Evolutionary conservation across 2,329 filamentous ascomycete species (phyloP), one percentile per base, ranked within the genome.

Genomic region (Hirsutella rhossiliensis): DNA sequence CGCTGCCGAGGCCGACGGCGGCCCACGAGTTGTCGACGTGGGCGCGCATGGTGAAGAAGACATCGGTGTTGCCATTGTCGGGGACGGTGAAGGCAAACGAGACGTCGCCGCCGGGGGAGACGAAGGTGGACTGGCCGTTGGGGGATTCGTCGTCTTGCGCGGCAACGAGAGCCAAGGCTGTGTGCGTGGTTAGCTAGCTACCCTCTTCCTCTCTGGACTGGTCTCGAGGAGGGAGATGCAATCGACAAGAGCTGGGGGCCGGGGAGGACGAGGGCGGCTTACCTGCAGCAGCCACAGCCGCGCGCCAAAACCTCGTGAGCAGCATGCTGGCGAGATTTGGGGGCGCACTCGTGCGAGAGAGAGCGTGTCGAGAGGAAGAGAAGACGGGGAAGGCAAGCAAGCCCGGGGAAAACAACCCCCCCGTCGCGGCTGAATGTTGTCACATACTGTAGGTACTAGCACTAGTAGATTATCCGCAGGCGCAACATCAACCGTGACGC

Each of bases 41-140:
- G 34, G 71, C 68, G 46, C 69, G 66, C 15, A 80, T 51, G n/a
- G 68, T 68, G 56, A 79, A 75, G 60, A 68, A 78, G 34, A 78
- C 54, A 50, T 76, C 66, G 38, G 65, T 62, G 45, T 63, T 65
- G 23, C 59, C 51, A 45, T 69, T 60, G n/a, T 67, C 56, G 36
- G 73, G 67, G 19, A 73, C 66, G 43, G 71, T 69, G 45, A 73
- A 61, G 42, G 67, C 67, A 53, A 78, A 78, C n/a, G 62, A 60
- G 45, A 73, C 54, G 18, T 63, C 60, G 42, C 63, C 56, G 45
- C 67, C 60, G 43, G 62, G 62, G 2, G 70, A 64, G 40, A 70
- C 54, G 41, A 75, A 74, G 40, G 61, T 63, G 8, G 67, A 66
- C 43, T 67, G 65, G 40, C 56, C 56, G 29, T 52, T 48, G 27